Evolutionary conservation across 495 filamentous ascomycete genomes (phyloP), one percentile per base, ranked within the genome.

Genomic region (Podospora didyma): DNA sequence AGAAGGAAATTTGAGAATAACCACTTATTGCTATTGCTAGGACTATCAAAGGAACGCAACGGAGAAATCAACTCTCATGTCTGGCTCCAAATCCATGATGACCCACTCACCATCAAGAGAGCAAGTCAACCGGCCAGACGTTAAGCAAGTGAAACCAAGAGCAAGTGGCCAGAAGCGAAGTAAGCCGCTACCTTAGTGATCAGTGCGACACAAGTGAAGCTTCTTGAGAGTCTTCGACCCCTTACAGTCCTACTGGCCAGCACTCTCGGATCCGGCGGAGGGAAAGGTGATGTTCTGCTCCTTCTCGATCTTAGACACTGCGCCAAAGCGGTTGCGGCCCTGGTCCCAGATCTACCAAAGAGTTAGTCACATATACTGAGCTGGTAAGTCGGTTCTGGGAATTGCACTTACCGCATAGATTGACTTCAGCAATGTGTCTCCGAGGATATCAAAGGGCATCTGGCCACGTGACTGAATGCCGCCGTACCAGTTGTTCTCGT

Each of bases 351-450:
- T 79, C 85, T 88, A 62, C 26, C 26, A 1, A 34, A 19, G 5
- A 46, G 17, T 59, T 11, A 54, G 52, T n/a, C 6, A 39, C n/a
- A 23, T 14, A 4, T 14, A 22, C 21, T 34, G 10, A 51, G 7
- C 17, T 17, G 16, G 21, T 4, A 16, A 9, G 31, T 12, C 2
- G 19, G 19, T 10, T 20, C 21, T 26, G 17, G 3, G 3, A 21
- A 7, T 41, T 22, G 22, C n/a, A 77, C 84, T 80, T 69, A 89
- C 85, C 54, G 84, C 85, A 67, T 90, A 91, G 49, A 89, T 74
- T n/a, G 79, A 82, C 77, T 89, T 89, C 69, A 92, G 69, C 66
- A 88, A 90, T 2, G 82, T 83, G 64, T 85, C 85, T 20, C 89
- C 89, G 19, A 90, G 72, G 50, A 93, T 88, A 66, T 93, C 87